These are phyloP conservation scores for Saprolegnia parasitica DNA, from an alignment of 352 stramenopile genomes.

Conservation along the genomic window DNA sequence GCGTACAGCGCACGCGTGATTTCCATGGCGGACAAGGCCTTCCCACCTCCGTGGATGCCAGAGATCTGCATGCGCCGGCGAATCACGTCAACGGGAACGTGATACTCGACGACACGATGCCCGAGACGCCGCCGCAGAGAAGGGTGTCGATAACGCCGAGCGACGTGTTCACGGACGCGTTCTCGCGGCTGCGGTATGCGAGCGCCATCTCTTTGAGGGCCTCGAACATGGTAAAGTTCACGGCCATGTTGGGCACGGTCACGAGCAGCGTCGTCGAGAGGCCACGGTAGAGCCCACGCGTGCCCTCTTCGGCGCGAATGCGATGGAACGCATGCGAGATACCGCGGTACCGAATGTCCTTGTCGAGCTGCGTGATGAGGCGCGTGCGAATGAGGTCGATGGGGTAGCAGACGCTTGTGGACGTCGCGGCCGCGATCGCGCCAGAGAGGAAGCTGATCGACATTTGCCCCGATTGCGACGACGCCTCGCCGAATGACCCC, in stretches of 20 bases:
- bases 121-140: conserved; percentile 84
- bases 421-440: conserved; percentile 59
- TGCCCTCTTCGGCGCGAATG: conserved; percentile 85
- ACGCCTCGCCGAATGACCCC: conserved; percentile 67
- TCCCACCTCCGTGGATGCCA: conserved; percentile 69
- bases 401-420: conserved; percentile 92
- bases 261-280: conserved; percentile 92
- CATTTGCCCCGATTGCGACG: conserved; percentile 57
- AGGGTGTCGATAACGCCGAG: conserved; percentile 83
- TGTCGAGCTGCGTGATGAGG: conserved; percentile 90
- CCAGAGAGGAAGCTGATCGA: conserved; percentile 47
- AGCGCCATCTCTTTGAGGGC: conserved; percentile 88
- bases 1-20: conserved; percentile 66
- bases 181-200: conserved; percentile 53
- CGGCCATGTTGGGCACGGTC: conserved; percentile 93
- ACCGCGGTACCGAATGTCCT: conserved; percentile 82
- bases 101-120: conserved; percentile 88
- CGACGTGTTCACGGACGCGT: conserved; percentile 29
- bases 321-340: conserved; percentile 92
- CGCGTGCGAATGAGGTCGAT: conserved; percentile 94
- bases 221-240: conserved; percentile 95
- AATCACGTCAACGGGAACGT: conserved; percentile 95
- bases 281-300: conserved; percentile 90
- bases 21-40: conserved; percentile 12
- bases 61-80: conserved; percentile 94